These are phyloP conservation scores for Phtheirospermum japonicum DNA, from an alignment of 257 asterid species.

Conservation along the genomic window DNA sequence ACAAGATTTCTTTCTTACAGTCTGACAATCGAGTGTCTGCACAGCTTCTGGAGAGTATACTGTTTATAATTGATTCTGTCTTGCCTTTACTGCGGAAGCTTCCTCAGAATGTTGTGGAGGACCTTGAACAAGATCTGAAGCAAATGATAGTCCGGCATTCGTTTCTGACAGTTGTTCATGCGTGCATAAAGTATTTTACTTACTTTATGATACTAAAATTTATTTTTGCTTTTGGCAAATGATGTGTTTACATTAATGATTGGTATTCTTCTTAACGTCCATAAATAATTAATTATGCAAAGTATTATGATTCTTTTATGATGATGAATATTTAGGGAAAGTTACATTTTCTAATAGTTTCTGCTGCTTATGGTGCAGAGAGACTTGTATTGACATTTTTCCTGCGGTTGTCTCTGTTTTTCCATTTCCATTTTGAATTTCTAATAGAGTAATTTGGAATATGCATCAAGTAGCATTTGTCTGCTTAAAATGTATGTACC, in stretches of 20 bases:
- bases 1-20: constrained; percentile 46
- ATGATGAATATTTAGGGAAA: constrained; percentile 16
- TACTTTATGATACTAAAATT: constrained; percentile 24
- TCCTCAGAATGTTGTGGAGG: constrained; percentile 72
- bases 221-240: constrained; percentile 14
- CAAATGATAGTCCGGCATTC: constrained; percentile 99
- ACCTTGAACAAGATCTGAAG: constrained; percentile 93
- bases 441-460: not conserved
- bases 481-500: not conserved
- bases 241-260: constrained; percentile 19
- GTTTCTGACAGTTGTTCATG: constrained; percentile 93
- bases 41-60: constrained; percentile 89
- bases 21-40: constrained; percentile 83
- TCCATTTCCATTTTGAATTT: not conserved
- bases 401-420: not conserved
- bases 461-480: constrained; percentile 6
- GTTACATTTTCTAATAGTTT: not conserved
- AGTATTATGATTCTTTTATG: constrained; percentile 15
- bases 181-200: constrained; percentile 79
- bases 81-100: constrained; percentile 89
- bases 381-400: constrained; percentile 20
- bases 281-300: constrained; percentile 3
- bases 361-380: not conserved
- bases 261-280: constrained; percentile 19
- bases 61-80: constrained; percentile 85